Percentiles rank a stretch among this genome's conserved stretches.
These are phyloP conservation scores for Trichoderma afroharzianum DNA, from an alignment of 2,329 filamentous ascomycete species.

Conservation along the genomic window DNA sequence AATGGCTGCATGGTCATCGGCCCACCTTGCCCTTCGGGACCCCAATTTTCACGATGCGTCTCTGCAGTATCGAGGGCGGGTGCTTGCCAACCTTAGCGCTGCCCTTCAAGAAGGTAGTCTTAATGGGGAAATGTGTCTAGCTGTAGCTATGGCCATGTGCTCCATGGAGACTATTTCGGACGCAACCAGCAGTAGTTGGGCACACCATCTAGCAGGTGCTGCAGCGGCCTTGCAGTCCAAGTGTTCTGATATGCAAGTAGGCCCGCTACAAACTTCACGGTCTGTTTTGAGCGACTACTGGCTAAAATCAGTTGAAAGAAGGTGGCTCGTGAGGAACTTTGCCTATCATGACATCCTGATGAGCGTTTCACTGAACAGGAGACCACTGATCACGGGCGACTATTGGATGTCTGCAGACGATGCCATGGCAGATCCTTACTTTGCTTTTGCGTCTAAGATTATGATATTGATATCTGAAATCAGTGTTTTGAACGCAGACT, in stretches of 20 bases:
- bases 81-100: neutral
- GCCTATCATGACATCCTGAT: conserved; percentile 2
- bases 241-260: neutral
- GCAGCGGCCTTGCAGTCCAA: neutral
- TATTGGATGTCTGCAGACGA: neutral
- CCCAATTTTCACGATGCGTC: conserved; percentile 1
- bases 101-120: neutral
- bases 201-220: neutral
- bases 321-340: conserved; percentile 1
- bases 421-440: neutral
- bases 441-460: neutral
- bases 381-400: neutral
- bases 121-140: neutral
- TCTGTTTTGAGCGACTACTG: neutral
- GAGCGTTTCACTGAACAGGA: neutral
- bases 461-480: neutral
- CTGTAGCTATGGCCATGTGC: neutral
- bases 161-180: neutral
- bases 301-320: neutral
- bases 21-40: neutral
- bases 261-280: neutral
- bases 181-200: neutral
- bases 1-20: conserved; percentile 2
- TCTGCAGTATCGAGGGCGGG: neutral
- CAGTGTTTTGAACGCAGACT: neutral